Conservation (phyloP, 306 rosid genomes). For the Dicorynia guianensis region DNA sequence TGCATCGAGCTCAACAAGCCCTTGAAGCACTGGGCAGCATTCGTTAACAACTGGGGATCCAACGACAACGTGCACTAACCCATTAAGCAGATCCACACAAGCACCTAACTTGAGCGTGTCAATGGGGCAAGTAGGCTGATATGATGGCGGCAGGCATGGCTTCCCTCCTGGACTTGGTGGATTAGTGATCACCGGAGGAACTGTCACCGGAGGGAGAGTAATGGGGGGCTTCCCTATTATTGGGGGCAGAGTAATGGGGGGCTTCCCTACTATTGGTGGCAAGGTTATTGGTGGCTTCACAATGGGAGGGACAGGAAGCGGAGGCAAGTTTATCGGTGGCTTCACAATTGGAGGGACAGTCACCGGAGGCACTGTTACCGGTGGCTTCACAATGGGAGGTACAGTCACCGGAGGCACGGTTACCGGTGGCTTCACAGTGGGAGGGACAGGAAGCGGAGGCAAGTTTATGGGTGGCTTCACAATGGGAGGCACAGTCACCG, state of each 20-base stretch:
- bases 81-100: conserved; percentile 84
- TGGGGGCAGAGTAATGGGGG: conserved; percentile 37
- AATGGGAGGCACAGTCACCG: no score
- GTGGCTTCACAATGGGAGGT: no score
- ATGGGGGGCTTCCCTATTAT: conserved; percentile 29
- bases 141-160: conserved; percentile 54
- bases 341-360: no score
- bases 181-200: neutral
- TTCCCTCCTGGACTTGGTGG: conserved; percentile 38
- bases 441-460: no score
- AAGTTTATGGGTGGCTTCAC: no score
- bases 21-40: conserved; percentile 84
- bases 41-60: conserved; percentile 80
- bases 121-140: conserved; percentile 74
- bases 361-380: no score
- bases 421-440: neutral
- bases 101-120: conserved; percentile 84
- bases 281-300: conserved; percentile 20
- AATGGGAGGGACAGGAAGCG: conserved; percentile 29
- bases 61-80: conserved; percentile 73
- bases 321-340: no score
- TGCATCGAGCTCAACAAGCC: conserved; percentile 81
- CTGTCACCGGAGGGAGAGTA: conserved; percentile 9
- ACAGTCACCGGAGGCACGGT: no score
- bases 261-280: conserved; percentile 31